Evolutionary conservation across 179 eudicot species (phyloP), one percentile per base, ranked within the genome.

Genomic region (Spergularia azorica): DNA sequence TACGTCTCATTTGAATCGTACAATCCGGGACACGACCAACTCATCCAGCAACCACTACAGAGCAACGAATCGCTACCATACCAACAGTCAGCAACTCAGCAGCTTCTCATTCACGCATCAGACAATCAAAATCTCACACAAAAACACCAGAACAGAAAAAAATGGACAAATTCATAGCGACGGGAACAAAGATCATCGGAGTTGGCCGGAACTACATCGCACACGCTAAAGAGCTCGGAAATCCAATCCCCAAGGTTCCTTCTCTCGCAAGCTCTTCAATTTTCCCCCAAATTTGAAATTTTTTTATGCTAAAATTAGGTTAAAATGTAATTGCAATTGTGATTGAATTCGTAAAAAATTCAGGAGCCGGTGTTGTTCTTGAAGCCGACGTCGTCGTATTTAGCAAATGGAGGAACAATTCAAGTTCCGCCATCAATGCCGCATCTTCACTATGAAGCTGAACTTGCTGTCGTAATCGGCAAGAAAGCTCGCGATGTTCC

Each of bases 381-480:
- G 86, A 95, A 95, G 88, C 99, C 99, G 3, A 95, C 99, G 32
- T 82, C 99, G 16, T 95, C 99, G 62, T 95, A 93, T 79, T 81
- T 95, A 75, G 78, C 77, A 12, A 87, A 93, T 76, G 99, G 97
- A 20, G 99, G 99, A 15, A 93, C 86, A 18, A 95, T 95, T 10
- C 88, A 87, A 72, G 87, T 95, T 76, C 99, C 99, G 3, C 87
- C 87, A 48, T 90, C 92, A 2, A 84, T 85, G 78, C 87, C 84
- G 17, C 87, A 92, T 36, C 90, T 95, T 63, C 90, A 95, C 87
- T 91, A 93, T 69, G 97, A 95, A 80, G 97, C 94, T 43, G 99
- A 95, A 81, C 88, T 95, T 55, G 99, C 94, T 16, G 97, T 95
- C 26, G 95, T 95, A 11, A 93, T 95, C 61, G 76, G 87, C 61